Evolutionary conservation across 1,139 yeast genomes (phyloP).

Genomic region (Diutina ranongensis): DNA sequence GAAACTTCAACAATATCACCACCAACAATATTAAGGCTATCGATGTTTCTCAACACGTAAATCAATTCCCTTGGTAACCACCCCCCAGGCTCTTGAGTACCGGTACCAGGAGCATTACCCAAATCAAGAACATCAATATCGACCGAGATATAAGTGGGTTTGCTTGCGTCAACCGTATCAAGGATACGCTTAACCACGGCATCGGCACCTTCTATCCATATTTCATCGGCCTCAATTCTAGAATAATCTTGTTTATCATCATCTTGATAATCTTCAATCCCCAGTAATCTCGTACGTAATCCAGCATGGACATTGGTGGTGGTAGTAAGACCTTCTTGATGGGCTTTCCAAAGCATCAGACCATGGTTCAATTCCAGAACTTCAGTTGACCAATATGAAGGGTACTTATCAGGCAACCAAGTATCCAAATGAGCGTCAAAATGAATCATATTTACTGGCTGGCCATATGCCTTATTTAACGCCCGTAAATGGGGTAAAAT

Average conservation of each 20-base stretch:
- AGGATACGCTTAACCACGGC: slow-evolving; percentile 41
- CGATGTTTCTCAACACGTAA: slow-evolving; percentile 46
- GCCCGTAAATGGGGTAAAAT: slow-evolving; percentile 62
- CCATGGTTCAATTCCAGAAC: slow-evolving; percentile 64
- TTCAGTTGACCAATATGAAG: slow-evolving; percentile 59
- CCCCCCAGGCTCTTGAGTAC: slow-evolving; percentile 78
- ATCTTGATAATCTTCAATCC: slow-evolving; percentile 50
- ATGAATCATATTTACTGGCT: slow-evolving; percentile 52
- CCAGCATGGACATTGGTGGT: slow-evolving; percentile 60
- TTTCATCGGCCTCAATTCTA: slow-evolving; percentile 58
- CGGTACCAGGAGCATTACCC: slow-evolving; percentile 73
- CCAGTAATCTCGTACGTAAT: slow-evolving; percentile 55
- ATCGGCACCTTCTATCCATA: slow-evolving; percentile 50
- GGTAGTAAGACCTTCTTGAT: slow-evolving; percentile 51
- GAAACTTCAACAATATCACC: slow-evolving; percentile 74
- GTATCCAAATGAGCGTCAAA: slow-evolving; percentile 77
- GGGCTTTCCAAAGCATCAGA: slow-evolving; percentile 73
- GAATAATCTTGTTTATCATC: slow-evolving; percentile 55
- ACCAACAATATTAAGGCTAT: slow-evolving; percentile 53
- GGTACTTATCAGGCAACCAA: slow-evolving; percentile 60
- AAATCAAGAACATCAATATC: slow-evolving; percentile 80
- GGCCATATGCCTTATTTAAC: slow-evolving; percentile 43
- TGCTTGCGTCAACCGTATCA: slow-evolving; percentile 36
- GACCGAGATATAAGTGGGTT: slow-evolving; percentile 61
- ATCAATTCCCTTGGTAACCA: slow-evolving; percentile 68